A percentile compares a stretch with the other conserved stretches of the same genome.
phyloP scores from a whole-genome alignment of 129 eudicot species.

The Solidago caesia region DNA sequence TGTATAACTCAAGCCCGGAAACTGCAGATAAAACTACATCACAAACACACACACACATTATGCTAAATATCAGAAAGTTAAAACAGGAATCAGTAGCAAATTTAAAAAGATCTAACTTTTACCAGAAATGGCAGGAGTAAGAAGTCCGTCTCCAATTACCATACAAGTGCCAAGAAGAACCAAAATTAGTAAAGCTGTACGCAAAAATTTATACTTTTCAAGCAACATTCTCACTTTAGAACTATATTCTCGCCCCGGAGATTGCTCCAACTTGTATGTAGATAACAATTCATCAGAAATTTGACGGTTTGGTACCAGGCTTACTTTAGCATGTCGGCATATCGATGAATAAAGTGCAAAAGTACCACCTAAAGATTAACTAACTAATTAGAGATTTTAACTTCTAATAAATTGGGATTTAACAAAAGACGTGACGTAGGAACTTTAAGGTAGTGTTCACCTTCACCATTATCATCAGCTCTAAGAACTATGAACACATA shows the following conservation, averaged over 20 bases:
- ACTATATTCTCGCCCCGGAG: slow-evolving; percentile 50
- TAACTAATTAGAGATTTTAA: slow-evolving; percentile 4
- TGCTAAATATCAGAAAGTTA: neutral
- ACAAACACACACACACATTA: neutral
- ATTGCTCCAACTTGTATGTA: slow-evolving; percentile 70
- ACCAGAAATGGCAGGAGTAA: slow-evolving; percentile 86
- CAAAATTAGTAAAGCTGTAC: slow-evolving; percentile 70
- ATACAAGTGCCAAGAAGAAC: slow-evolving; percentile 88
- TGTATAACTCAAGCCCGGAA: slow-evolving; percentile 82
- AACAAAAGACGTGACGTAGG: neutral
- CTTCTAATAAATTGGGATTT: neutral
- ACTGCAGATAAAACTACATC: slow-evolving; percentile 80
- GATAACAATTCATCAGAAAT: slow-evolving; percentile 71
- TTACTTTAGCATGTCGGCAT: slow-evolving; percentile 84
- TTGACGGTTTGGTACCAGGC: slow-evolving; percentile 77
- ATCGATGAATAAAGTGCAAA: slow-evolving; percentile 80
- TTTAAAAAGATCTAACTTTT: slow-evolving; percentile 1
- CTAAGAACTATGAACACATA: slow-evolving; percentile 77
- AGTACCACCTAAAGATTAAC: slow-evolving; percentile 60
- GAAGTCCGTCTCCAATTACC: slow-evolving; percentile 88
- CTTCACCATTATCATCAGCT: slow-evolving; percentile 88
- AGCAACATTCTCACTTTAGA: slow-evolving; percentile 59
- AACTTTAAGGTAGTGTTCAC: slow-evolving; percentile 24
- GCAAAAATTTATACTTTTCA: slow-evolving; percentile 70
- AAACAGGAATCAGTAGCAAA: neutral